phyloP scores from a whole-genome alignment of 371 early-diverging fungal genomes.

The Apophysomyces sp. region DNA sequence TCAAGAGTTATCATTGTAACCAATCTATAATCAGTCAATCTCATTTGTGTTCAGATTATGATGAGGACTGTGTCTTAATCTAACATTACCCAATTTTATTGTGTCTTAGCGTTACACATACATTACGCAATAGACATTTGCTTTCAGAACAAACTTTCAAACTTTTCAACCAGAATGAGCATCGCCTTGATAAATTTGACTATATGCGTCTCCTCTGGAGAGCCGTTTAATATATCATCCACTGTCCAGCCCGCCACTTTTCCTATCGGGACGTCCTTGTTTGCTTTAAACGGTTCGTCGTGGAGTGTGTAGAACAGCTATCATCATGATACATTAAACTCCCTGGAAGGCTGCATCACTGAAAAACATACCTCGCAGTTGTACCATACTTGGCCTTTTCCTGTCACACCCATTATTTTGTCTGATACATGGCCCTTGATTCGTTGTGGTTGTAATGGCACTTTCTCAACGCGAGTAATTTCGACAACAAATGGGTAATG shows the following conservation, averaged over 20 bases:
- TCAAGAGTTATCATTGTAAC: too few species aligned
- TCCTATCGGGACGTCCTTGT: conserved; percentile 27
- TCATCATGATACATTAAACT: too few species aligned
- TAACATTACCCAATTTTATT: too few species aligned
- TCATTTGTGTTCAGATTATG: too few species aligned
- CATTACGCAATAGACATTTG: neutral
- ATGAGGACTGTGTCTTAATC: too few species aligned
- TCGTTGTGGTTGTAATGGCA: conserved; percentile 18
- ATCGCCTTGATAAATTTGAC: neutral
- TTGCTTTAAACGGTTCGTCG: conserved; percentile 26
- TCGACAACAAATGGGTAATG: conserved; percentile 39
- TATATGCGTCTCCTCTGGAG: neutral
- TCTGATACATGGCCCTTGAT: conserved; percentile 24
- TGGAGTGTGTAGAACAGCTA: conserved; percentile 23
- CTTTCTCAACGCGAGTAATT: conserved; percentile 34
- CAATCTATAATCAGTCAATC: too few species aligned
- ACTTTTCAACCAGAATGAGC: neutral
- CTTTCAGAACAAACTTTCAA: neutral
- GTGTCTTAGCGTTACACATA: too few species aligned
- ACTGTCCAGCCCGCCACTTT: conserved; percentile 34
- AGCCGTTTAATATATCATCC: conserved; percentile 30
- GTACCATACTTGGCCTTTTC: conserved; percentile 32
- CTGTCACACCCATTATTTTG: conserved; percentile 29
- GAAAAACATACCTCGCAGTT: conserved; percentile 30
- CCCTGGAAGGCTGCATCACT: neutral